Base-by-base conservation (phyloP, 371 early-diverging fungal genomes). In the Ordospora pajunii region DNA sequence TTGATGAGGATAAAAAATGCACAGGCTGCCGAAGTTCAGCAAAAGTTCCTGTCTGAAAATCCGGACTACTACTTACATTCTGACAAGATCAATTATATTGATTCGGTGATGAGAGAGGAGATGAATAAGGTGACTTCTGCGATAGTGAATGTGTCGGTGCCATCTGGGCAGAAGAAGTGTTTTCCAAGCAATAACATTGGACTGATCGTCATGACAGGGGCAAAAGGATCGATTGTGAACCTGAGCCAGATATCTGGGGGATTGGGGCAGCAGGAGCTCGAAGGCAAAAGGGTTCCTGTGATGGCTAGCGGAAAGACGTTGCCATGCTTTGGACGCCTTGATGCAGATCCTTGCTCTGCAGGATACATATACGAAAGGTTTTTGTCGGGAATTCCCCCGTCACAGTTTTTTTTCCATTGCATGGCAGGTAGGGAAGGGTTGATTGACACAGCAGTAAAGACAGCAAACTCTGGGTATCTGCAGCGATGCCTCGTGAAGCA, bases 371-470 rank as follows among this genome's bases (percentile, higher is more conserved):
- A 92, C 22, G 93, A 93, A 73, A 90, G 98, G 80, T 99, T 97
- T 91, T 90, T 99, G 88, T 95, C 95, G 2, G 99, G 99, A 58
- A 92, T 99, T 78, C 90, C 91, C 78, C 94, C 95, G 22, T 93
- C 93, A 73, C 88, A 88, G 75, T 90, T 87, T 83, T 89, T 80
- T 78, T 89, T 89, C 84, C 89, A 89, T 81, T 93, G 93, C 84
- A 99, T 99, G 98, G 97, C 98, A 76, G 99, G 99, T 81, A 93
- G 99, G 86, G 99, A 99, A 89, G 99, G 99, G 78, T 87, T 99
- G 23, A 95, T 99, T 78, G 99, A 99, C 88, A 99, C 99, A 1
- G 98, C 99, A 70, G 96, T 97, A 84, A 99, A 99, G 87, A 99
- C 99, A 0, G 91, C 95, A 49, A 90, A 94, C 81, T 95, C 96